Conservation (phyloP, 164 flowering plant genomes). For the Nymphaea colorata region DNA sequence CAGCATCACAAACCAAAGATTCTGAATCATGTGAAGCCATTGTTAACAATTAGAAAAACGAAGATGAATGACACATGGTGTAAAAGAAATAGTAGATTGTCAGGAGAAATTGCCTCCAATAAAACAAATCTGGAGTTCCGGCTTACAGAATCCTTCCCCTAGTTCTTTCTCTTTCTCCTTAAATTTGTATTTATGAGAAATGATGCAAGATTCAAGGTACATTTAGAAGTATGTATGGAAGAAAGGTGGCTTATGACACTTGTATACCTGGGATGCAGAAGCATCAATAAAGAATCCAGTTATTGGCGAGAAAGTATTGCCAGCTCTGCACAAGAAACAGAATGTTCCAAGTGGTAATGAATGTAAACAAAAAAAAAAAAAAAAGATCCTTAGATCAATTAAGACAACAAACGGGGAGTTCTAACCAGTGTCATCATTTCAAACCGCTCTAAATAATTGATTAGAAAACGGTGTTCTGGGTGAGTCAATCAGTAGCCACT, state of each 20-base stretch:
- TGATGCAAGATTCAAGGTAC: neutral
- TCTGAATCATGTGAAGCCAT: too few species aligned
- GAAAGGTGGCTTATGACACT: neutral
- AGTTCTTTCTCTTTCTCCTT: neutral
- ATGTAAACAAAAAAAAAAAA: too few species aligned
- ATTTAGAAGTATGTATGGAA: neutral
- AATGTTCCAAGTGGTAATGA: neutral
- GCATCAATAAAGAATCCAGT: conserved; percentile 59
- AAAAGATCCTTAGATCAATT: too few species aligned
- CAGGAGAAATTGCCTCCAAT: neutral
- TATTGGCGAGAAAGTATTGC: conserved; percentile 66
- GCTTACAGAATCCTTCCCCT: neutral
- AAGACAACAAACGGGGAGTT: too few species aligned
- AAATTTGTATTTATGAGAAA: neutral
- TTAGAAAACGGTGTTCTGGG: too few species aligned
- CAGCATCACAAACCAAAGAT: too few species aligned
- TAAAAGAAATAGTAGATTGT: neutral
- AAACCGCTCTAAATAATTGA: too few species aligned
- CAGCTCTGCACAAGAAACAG: conserved; percentile 39
- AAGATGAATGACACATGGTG: too few species aligned
- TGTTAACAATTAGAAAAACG: too few species aligned
- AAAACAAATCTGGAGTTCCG: neutral
- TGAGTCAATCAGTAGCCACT: too few species aligned
- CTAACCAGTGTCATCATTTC: too few species aligned
- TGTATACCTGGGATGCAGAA: conserved; percentile 50